Conservation (phyloP, 345 rosid species). For the Excoecaria cochinchinensis region DNA sequence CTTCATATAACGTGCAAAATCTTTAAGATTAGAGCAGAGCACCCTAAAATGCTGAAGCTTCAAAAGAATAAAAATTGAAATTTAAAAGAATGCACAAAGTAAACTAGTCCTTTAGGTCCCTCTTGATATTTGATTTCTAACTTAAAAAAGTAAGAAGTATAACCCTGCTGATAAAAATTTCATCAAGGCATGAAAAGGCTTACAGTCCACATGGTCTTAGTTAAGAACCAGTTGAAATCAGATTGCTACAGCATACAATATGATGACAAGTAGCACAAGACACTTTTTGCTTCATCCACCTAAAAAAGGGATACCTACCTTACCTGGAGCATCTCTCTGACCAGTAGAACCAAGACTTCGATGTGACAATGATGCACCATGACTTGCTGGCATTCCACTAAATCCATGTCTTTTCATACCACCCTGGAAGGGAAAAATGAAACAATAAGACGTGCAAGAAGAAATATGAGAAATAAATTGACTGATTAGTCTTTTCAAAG, state of each 20-base stretch:
- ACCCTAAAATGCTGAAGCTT: neutral
- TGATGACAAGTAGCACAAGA: neutral
- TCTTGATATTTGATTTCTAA: neutral
- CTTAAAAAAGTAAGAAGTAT: neutral
- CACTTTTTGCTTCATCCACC: neutral
- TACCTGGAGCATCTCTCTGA: slow-evolving; percentile 94
- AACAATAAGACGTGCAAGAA: slow-evolving; percentile 1
- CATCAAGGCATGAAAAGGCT: neutral
- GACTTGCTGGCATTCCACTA: slow-evolving; percentile 70
- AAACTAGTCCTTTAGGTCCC: neutral
- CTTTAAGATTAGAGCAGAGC: neutral
- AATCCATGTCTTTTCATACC: slow-evolving; percentile 71
- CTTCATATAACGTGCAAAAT: neutral
- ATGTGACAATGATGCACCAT: slow-evolving; percentile 81
- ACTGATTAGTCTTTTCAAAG: neutral
- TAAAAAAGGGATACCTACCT: slow-evolving; percentile 46
- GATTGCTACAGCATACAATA: neutral
- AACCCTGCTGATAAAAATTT: neutral
- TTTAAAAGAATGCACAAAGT: neutral
- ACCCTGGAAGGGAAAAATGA: slow-evolving; percentile 48
- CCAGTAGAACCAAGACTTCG: slow-evolving; percentile 86
- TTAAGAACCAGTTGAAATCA: neutral
- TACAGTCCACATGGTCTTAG: neutral
- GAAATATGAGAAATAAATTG: neutral
- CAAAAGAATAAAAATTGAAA: neutral